Conservation (phyloP, 1,284 basidiomycete species). For the Malassezia arunalokei region DNA sequence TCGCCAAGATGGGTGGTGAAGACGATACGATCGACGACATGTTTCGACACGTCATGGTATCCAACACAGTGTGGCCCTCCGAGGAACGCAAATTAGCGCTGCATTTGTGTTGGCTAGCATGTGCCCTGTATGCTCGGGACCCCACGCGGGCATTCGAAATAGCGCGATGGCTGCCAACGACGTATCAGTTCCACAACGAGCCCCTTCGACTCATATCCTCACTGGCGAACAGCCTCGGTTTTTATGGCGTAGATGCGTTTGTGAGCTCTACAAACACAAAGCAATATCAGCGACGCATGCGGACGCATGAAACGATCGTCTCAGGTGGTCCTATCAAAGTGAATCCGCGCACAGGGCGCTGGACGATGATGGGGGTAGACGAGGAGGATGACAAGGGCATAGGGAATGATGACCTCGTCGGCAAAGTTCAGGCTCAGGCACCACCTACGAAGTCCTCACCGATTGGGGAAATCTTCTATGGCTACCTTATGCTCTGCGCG, state of each 20-base stretch:
- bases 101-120: conserved; percentile 30
- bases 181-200: conserved; percentile 36
- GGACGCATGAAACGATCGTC: conserved; percentile 28
- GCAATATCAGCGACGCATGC: conserved; percentile 30
- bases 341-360: conserved; percentile 14
- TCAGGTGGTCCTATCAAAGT: conserved; percentile 14
- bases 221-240: conserved; percentile 26
- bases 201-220: conserved; percentile 26
- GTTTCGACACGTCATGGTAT: conserved; percentile 58
- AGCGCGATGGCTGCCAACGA: conserved; percentile 25
- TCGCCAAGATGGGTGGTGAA: conserved; percentile 55
- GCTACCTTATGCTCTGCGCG: conserved; percentile 68
- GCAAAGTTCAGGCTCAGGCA: not conserved
- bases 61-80: conserved; percentile 26
- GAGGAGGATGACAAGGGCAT: conserved; percentile 17
- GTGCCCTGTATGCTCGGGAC: conserved; percentile 34
- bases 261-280: conserved; percentile 25
- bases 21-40: conserved; percentile 57
- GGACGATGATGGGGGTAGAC: conserved; percentile 24
- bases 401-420: not conserved
- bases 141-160: conserved; percentile 20
- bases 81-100: conserved; percentile 29
- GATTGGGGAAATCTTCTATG: conserved; percentile 65
- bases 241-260: conserved; percentile 27
- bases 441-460: conserved; percentile 48